Percentiles rank a stretch among this genome's conserved stretches.
These are phyloP conservation scores for Hygrocybe punicea DNA, from an alignment of 768 basidiomycete species.

Conservation along the genomic window DNA sequence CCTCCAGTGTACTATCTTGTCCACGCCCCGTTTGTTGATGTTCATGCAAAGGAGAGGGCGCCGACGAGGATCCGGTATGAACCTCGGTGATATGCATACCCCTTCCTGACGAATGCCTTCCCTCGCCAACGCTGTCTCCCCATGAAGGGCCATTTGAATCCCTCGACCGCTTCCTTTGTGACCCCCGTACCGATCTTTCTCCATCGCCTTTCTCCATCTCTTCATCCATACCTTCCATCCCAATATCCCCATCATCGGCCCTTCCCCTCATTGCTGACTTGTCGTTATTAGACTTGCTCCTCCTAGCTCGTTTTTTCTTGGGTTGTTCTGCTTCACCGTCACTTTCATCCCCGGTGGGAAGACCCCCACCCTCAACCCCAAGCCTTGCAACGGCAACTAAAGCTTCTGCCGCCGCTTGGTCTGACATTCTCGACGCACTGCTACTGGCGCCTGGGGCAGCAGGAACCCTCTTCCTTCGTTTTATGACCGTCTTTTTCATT, in stretches of 20 bases:
- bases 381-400: slow-evolving; percentile 76
- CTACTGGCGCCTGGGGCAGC: slow-evolving; percentile 61
- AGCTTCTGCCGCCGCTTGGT: slow-evolving; percentile 87
- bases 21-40: slow-evolving; percentile 7
- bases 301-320: slow-evolving; percentile 56
- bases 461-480: slow-evolving; percentile 94
- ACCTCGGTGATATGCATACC: not conserved
- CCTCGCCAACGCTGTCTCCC: not conserved
- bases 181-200: slow-evolving; percentile 11
- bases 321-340: slow-evolving; percentile 52
- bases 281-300: slow-evolving; percentile 21
- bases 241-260: slow-evolving; percentile 2
- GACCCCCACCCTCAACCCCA: slow-evolving; percentile 35
- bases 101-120: not conserved
- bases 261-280: slow-evolving; percentile 28
- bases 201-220: slow-evolving; percentile 45
- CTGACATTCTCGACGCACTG: slow-evolving; percentile 49
- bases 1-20: not conserved
- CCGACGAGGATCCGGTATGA: not conserved
- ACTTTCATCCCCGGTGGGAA: slow-evolving; percentile 38
- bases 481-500: slow-evolving; percentile 99
- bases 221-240: slow-evolving; percentile 44
- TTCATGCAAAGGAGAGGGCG: slow-evolving; percentile 6
- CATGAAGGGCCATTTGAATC: slow-evolving; percentile 1
- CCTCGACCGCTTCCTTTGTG: slow-evolving; percentile 2